Conservation (phyloP, 164 flowering plant species). For the Vitis labrusca region DNA sequence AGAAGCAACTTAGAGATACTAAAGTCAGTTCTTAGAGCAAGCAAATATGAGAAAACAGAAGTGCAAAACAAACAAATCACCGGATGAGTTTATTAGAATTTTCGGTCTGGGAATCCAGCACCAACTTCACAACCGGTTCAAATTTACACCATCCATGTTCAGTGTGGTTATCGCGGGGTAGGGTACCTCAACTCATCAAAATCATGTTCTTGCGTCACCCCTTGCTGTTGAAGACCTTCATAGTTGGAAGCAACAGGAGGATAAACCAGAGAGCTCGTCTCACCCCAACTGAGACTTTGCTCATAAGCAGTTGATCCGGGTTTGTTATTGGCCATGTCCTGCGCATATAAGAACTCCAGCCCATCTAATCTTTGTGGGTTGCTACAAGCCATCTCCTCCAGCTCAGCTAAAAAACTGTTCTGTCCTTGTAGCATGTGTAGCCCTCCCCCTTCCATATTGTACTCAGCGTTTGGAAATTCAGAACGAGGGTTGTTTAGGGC, state of each 20-base stretch:
- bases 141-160: background rate
- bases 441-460: background rate
- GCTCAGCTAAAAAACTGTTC: constrained; percentile 6
- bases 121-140: background rate
- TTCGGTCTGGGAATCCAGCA: background rate
- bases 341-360: constrained; percentile 25
- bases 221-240: constrained; percentile 8
- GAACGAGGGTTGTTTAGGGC: background rate
- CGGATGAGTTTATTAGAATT: constrained; percentile 7
- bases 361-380: constrained; percentile 22
- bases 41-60: background rate
- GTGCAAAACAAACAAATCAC: background rate
- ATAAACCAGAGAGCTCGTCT: constrained; percentile 14
- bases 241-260: constrained; percentile 12
- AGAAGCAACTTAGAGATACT: no score
- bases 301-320: background rate
- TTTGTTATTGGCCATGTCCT: constrained; percentile 7
- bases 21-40: no score
- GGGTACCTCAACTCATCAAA: constrained; percentile 16
- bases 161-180: background rate
- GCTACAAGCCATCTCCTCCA: constrained; percentile 10
- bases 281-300: constrained; percentile 7
- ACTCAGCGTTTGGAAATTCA: constrained; percentile 9
- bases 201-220: constrained; percentile 14
- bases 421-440: constrained; percentile 14